These are phyloP conservation scores for Termitomyces sp. DNA, from an alignment of 768 basidiomycete species.

Conservation along the genomic window DNA sequence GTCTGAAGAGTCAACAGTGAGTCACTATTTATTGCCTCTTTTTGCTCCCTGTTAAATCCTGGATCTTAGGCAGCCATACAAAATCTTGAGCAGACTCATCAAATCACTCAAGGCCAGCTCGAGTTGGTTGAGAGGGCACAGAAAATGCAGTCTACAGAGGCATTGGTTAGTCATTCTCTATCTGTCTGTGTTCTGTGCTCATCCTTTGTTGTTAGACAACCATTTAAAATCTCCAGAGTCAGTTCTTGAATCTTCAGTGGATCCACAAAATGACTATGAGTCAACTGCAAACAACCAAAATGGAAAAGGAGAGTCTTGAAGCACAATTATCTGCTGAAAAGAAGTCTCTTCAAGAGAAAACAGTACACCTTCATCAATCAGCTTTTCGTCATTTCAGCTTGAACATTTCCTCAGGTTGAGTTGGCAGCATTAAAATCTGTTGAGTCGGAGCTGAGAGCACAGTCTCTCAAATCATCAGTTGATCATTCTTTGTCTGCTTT, in stretches of 20 bases:
- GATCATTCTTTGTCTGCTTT: background rate
- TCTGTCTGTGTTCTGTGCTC: background rate
- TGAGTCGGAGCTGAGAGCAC: background rate
- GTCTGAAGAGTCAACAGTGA: background rate
- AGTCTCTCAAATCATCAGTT: background rate
- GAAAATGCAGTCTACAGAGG: too few species aligned
- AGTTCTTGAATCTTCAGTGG: background rate
- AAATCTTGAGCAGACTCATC: too few species aligned
- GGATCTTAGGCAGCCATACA: background rate
- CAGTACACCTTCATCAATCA: background rate
- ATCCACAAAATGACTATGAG: background rate
- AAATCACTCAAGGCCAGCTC: too few species aligned
- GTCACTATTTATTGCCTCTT: background rate
- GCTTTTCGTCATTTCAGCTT: background rate
- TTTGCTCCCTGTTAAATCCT: background rate
- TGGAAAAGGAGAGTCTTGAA: background rate
- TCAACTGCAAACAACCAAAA: background rate
- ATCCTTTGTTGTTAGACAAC: background rate
- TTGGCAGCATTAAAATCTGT: background rate
- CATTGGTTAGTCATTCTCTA: too few species aligned
- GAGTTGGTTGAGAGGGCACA: too few species aligned
- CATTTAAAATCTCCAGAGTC: background rate
- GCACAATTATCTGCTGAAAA: background rate
- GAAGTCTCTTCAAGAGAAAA: background rate
- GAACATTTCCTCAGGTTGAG: background rate